These are phyloP conservation scores for Myxozyma neglecta DNA, from an alignment of 805 yeast genomes.

Conservation along the genomic window DNA sequence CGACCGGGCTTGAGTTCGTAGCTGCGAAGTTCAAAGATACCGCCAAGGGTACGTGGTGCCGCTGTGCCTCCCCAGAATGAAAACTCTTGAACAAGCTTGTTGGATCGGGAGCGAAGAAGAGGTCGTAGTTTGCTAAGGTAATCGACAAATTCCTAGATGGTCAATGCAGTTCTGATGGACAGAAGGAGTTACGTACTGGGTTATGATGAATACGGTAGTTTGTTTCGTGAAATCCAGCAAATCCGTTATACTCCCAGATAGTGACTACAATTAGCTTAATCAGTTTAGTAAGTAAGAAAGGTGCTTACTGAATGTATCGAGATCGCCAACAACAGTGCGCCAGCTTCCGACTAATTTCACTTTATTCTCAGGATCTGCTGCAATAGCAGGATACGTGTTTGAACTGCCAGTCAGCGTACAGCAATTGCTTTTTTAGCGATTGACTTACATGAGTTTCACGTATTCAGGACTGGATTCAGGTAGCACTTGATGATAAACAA, in stretches of 20 bases:
- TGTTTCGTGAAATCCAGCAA: constrained; percentile 45
- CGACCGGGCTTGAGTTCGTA: constrained; percentile 45
- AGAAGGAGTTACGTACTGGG: constrained; percentile 9
- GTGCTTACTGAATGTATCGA: constrained; percentile 40
- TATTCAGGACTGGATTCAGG: constrained; percentile 43
- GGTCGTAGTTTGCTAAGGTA: constrained; percentile 39
- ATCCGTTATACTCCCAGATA: constrained; percentile 48
- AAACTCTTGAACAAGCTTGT: constrained; percentile 46
- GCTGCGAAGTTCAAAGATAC: constrained; percentile 45
- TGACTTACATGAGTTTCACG: constrained; percentile 37
- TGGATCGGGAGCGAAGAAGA: constrained; percentile 40
- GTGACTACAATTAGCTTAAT: constrained; percentile 32
- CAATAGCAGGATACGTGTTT: constrained; percentile 39
- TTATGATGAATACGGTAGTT: constrained; percentile 40
- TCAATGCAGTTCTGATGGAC: neutral
- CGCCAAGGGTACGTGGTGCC: constrained; percentile 45
- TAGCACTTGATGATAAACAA: constrained; percentile 42
- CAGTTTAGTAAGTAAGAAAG: neutral
- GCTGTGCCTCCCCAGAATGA: constrained; percentile 50
- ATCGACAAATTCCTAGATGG: constrained; percentile 33
- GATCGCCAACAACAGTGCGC: constrained; percentile 46
- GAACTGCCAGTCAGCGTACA: constrained; percentile 9
- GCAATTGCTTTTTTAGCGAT: neutral
- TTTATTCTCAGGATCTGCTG: constrained; percentile 38
- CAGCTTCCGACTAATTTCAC: constrained; percentile 47